phyloP scores from a whole-genome alignment of 1,284 basidiomycete genomes.

The Polyporus tsugae region DNA sequence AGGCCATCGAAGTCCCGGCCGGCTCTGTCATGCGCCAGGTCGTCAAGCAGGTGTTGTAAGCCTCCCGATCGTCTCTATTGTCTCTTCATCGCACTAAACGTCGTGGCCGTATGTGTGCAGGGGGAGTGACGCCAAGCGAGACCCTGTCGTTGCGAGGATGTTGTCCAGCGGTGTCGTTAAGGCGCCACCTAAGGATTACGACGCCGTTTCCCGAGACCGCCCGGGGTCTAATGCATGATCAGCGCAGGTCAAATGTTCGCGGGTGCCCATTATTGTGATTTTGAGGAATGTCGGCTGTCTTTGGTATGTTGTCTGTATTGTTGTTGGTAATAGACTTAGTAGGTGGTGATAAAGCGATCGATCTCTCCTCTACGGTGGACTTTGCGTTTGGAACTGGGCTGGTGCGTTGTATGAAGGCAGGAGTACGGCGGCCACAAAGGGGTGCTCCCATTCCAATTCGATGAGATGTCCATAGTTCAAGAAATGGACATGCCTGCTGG shows the following conservation, averaged over 20 bases:
- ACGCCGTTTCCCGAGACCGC: slow-evolving; percentile 37
- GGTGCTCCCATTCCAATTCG: too few species aligned
- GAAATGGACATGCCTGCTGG: too few species aligned
- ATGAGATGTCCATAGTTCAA: too few species aligned
- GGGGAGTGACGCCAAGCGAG: slow-evolving; percentile 47
- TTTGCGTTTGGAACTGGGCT: too few species aligned
- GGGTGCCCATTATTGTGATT: neutral
- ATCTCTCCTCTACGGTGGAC: too few species aligned
- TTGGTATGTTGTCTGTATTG: too few species aligned
- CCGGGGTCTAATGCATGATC: slow-evolving; percentile 18
- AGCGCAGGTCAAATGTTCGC: neutral
- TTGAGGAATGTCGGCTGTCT: neutral
- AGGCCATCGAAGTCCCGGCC: slow-evolving; percentile 80
- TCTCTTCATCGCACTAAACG: neutral
- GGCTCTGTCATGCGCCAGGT: slow-evolving; percentile 75
- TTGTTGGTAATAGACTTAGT: too few species aligned
- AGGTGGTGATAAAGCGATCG: too few species aligned
- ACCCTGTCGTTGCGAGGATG: slow-evolving; percentile 56
- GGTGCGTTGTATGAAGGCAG: too few species aligned
- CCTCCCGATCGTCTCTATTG: slow-evolving; percentile 15
- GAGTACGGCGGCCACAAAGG: too few species aligned
- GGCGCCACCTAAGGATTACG: slow-evolving; percentile 54
- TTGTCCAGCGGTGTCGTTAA: slow-evolving; percentile 61
- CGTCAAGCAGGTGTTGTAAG: slow-evolving; percentile 64
- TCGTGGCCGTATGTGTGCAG: slow-evolving; percentile 38